Percentiles rank a stretch among this genome's conserved stretches.
phyloP scores from a whole-genome alignment of 768 basidiomycete genomes.

The Scleroderma bovista region DNA sequence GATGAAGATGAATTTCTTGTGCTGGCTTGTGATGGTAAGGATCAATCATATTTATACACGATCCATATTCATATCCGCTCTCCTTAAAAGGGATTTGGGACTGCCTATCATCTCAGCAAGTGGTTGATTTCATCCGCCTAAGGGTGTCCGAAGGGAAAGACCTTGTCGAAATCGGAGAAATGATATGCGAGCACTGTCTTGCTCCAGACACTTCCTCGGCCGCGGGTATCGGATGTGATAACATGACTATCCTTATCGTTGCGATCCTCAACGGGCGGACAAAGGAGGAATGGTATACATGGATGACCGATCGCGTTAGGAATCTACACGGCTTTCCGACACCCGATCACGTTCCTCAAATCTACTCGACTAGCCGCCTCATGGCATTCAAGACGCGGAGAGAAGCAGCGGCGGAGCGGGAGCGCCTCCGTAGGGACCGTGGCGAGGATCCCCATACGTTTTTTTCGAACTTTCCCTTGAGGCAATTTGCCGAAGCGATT shows the following conservation, averaged over 20 bases:
- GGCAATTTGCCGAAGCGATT: constrained; percentile 51
- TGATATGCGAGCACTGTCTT: constrained; percentile 87
- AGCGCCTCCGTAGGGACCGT: constrained; percentile 33
- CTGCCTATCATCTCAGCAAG: constrained; percentile 89
- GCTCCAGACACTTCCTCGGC: constrained; percentile 91
- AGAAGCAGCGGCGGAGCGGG: constrained; percentile 51
- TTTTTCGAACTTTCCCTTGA: constrained; percentile 35
- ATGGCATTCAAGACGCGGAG: constrained; percentile 56
- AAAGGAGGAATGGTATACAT: constrained; percentile 88
- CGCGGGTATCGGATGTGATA: constrained; percentile 94
- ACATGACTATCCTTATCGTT: constrained; percentile 95
- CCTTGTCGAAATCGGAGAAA: constrained; percentile 80
- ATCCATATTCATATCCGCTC: constrained; percentile 4
- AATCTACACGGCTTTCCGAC: constrained; percentile 72
- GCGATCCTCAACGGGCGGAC: constrained; percentile 83
- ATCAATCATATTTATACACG: background rate
- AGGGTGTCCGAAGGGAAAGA: constrained; percentile 74
- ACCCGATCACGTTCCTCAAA: constrained; percentile 66
- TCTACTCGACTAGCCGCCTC: constrained; percentile 64
- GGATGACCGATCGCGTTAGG: constrained; percentile 82
- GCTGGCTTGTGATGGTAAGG: constrained; percentile 92
- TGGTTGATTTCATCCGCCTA: constrained; percentile 81
- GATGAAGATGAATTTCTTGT: constrained; percentile 94
- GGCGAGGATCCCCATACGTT: constrained; percentile 28
- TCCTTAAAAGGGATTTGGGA: constrained; percentile 92